Evolutionary conservation across 2,329 filamentous ascomycete genomes (phyloP).

Genomic region (Aspergillus jensenii): DNA sequence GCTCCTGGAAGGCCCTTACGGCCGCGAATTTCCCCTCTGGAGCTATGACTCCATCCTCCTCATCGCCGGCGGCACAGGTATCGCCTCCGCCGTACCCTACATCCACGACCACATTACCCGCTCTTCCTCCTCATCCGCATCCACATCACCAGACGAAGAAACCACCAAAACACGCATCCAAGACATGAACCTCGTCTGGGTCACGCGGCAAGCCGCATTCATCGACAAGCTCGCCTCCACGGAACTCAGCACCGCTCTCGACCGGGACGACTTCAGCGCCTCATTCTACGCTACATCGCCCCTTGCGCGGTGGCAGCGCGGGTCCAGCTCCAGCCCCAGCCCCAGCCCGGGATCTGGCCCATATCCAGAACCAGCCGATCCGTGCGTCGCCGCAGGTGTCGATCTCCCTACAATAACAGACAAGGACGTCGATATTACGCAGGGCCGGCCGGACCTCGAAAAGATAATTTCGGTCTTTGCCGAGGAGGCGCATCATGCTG

Average conservation of each 20-base stretch:
- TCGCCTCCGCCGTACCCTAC: slow-evolving; percentile 49
- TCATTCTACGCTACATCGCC: slow-evolving; percentile 30
- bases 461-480: slow-evolving; percentile 35
- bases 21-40: slow-evolving; percentile 42
- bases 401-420: not conserved
- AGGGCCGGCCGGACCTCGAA: slow-evolving; percentile 41
- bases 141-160: not conserved
- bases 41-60: slow-evolving; percentile 54
- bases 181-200: slow-evolving; percentile 38
- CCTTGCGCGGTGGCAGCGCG: not conserved
- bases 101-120: slow-evolving; percentile 34
- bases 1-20: slow-evolving; percentile 54
- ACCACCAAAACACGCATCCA: slow-evolving; percentile 18
- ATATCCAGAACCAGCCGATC: not conserved
- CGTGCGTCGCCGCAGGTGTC: not conserved
- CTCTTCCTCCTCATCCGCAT: slow-evolving; percentile 6
- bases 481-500: slow-evolving; percentile 26
- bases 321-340: not conserved
- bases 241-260: slow-evolving; percentile 28
- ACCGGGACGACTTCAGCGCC: slow-evolving; percentile 30
- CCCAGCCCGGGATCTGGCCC: not conserved
- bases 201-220: slow-evolving; percentile 32
- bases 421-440: slow-evolving; percentile 4
- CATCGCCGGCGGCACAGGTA: slow-evolving; percentile 38
- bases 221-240: slow-evolving; percentile 25